Evolutionary conservation across 140 eudicot species (phyloP).

Genomic region (Bidens hawaiensis): DNA sequence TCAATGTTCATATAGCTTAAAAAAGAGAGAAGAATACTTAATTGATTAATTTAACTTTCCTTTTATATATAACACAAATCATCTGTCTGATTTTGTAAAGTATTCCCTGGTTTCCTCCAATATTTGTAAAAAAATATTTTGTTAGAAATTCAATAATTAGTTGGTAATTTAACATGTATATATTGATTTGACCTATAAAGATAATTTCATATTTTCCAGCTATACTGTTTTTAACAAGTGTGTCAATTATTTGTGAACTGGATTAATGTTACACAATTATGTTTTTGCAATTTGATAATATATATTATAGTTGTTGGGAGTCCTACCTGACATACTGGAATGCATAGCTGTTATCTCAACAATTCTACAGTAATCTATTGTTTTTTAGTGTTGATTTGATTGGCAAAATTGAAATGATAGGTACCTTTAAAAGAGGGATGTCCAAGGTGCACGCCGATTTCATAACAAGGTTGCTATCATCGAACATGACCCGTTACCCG

Average conservation of each 20-base stretch:
- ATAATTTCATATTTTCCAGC: neutral
- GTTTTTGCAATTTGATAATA: neutral
- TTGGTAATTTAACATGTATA: neutral
- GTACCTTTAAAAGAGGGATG: neutral
- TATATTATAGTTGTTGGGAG: neutral
- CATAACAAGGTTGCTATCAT: neutral
- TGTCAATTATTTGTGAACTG: neutral
- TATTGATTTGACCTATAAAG: neutral
- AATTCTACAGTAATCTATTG: neutral
- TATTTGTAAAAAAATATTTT: too few species aligned
- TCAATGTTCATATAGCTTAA: neutral
- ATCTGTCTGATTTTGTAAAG: too few species aligned
- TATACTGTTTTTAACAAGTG: neutral
- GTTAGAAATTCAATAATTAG: neutral
- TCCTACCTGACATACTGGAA: constrained; percentile 7
- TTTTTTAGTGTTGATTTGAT: constrained; percentile 13
- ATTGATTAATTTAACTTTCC: too few species aligned
- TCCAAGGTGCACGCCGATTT: neutral
- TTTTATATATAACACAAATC: too few species aligned
- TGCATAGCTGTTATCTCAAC: constrained; percentile 9
- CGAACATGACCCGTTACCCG: neutral
- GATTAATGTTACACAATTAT: constrained; percentile 1
- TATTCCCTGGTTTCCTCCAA: too few species aligned
- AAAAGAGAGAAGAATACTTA: too few species aligned
- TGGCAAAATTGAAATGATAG: neutral